phyloP scores from a whole-genome alignment of 371 early-diverging fungal genomes.

The Mortierella sp. region DNA sequence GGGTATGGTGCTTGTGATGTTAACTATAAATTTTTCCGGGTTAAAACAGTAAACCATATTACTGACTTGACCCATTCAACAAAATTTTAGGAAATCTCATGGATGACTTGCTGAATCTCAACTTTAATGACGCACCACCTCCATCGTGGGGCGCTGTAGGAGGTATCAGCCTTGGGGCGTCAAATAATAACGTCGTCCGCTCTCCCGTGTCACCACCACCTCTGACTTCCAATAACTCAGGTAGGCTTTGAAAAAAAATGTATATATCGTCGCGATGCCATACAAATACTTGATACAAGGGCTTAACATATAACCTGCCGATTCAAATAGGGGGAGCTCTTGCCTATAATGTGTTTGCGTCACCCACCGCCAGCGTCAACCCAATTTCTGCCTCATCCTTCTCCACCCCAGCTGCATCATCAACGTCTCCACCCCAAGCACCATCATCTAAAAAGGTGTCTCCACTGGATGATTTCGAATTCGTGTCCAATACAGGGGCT shows the following conservation, averaged over 20 bases:
- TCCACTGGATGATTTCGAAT: conserved; percentile 47
- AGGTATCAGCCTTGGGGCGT: conserved; percentile 45
- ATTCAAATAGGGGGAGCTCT: conserved; percentile 10
- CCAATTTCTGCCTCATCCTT: conserved; percentile 18
- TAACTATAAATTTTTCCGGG: too few relatives aligned
- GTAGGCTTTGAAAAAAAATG: not conserved
- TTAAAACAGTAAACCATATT: too few relatives aligned
- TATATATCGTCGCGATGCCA: too few relatives aligned
- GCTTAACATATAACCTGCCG: not conserved
- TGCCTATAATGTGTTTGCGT: conserved; percentile 27
- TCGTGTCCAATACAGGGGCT: conserved; percentile 43
- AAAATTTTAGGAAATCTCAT: conserved; percentile 31
- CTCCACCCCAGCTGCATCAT: not conserved
- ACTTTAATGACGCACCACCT: conserved; percentile 41
- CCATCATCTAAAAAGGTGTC: conserved; percentile 19
- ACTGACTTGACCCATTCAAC: too few relatives aligned
- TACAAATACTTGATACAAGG: not conserved
- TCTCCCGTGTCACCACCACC: not conserved
- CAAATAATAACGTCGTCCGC: not conserved
- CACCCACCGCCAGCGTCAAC: conserved; percentile 29
- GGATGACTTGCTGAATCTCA: conserved; percentile 54
- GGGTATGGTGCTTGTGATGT: not conserved
- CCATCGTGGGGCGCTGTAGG: conserved; percentile 52
- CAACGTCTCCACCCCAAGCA: not conserved
- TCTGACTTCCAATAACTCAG: conserved; percentile 6